phyloP scores from a whole-genome alignment of 331 rosid species.

The Pyracantha coccinea region DNA sequence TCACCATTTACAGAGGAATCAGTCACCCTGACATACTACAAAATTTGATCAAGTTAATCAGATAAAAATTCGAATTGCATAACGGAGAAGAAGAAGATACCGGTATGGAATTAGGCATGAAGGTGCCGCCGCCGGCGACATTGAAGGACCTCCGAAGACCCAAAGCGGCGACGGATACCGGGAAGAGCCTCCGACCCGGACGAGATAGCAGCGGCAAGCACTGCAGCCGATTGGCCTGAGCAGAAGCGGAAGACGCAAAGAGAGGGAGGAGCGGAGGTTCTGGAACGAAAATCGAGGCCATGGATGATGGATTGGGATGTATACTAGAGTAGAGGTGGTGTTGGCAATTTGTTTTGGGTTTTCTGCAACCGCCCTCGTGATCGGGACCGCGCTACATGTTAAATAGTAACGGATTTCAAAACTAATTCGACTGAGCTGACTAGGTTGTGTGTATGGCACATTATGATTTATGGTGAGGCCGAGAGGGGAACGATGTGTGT shows the following conservation, averaged over 20 bases:
- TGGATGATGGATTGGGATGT: conserved; percentile 2
- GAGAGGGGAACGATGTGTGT: neutral
- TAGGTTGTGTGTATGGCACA: neutral
- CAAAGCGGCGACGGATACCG: conserved; percentile 11
- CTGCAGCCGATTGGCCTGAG: conserved; percentile 11
- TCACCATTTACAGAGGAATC: neutral
- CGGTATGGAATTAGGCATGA: conserved; percentile 54
- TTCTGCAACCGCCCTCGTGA: neutral
- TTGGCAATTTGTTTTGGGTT: neutral
- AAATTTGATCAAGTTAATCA: neutral
- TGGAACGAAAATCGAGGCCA: conserved; percentile 39
- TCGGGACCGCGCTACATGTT: neutral
- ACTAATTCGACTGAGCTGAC: neutral
- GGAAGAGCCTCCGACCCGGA: conserved; percentile 18
- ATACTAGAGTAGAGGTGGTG: neutral
- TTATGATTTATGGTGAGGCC: neutral
- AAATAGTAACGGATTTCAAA: neutral
- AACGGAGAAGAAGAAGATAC: conserved; percentile 9
- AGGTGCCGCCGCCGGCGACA: conserved; percentile 27
- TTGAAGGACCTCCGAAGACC: conserved; percentile 28
- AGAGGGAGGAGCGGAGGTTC: conserved; percentile 13
- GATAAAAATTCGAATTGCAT: neutral
- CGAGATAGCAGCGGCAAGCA: conserved; percentile 19
- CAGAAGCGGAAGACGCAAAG: conserved; percentile 1
- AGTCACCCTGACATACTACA: neutral